A percentile compares a stretch with the other conserved stretches of the same genome.
These are phyloP conservation scores for Vanrija humicola DNA, from an alignment of 1,284 basidiomycete species.

Conservation along the genomic window DNA sequence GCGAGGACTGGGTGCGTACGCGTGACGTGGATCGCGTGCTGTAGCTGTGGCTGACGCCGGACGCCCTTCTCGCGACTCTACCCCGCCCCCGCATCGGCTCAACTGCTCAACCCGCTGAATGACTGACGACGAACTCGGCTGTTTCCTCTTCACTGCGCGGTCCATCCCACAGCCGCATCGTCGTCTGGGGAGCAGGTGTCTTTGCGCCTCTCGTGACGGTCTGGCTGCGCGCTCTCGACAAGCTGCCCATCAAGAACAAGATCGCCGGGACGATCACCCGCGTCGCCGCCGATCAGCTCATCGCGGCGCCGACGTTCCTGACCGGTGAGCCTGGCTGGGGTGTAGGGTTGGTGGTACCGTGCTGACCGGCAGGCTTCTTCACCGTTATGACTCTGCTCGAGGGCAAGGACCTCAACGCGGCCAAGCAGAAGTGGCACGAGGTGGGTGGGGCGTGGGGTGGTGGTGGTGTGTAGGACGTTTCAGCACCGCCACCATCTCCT, in stretches of 20 bases:
- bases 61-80: neutral
- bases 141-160: neutral
- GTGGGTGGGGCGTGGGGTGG: constrained; percentile 16
- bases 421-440: constrained; percentile 43
- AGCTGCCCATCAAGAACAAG: constrained; percentile 38
- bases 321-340: constrained; percentile 25
- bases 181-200: constrained; percentile 47
- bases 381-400: constrained; percentile 50
- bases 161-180: constrained; percentile 37
- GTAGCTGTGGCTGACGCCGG: neutral
- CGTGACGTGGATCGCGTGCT: neutral
- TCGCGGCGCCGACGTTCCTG: constrained; percentile 48
- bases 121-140: neutral
- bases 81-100: neutral
- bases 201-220: constrained; percentile 49
- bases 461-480: neutral
- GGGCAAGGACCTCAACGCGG: constrained; percentile 47
- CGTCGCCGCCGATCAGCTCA: constrained; percentile 51
- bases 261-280: constrained; percentile 35
- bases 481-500: neutral
- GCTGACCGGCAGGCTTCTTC: constrained; percentile 47
- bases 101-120: neutral
- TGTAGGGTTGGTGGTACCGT: neutral
- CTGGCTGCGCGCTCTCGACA: constrained; percentile 45
- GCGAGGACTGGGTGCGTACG: constrained; percentile 47